phyloP scores from a whole-genome alignment of 768 basidiomycete species.

The Termitomyces sp. region DNA sequence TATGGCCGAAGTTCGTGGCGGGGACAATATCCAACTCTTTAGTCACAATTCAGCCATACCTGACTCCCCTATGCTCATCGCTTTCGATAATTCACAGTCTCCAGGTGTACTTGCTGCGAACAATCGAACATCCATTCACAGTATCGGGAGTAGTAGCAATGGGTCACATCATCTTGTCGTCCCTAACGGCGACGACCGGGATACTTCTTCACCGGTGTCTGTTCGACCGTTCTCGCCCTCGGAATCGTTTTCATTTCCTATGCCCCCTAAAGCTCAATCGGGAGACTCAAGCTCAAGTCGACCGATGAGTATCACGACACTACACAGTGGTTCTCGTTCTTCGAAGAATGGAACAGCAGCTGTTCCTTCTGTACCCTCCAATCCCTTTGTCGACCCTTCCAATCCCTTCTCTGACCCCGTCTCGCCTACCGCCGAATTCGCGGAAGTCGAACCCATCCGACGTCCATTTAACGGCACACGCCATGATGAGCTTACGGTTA shows the following conservation, averaged over 20 bases:
- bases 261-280: constrained; percentile 38
- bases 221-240: constrained; percentile 63
- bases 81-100: constrained; percentile 21
- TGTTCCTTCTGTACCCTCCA: constrained; percentile 9
- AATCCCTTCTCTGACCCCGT: constrained; percentile 31
- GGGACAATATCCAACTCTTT: constrained; percentile 6
- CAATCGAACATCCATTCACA: constrained; percentile 33
- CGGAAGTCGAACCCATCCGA: constrained; percentile 41
- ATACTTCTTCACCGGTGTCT: constrained; percentile 45
- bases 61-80: constrained; percentile 25
- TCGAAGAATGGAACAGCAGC: constrained; percentile 8
- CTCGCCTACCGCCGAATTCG: constrained; percentile 22
- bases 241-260: constrained; percentile 66
- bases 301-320: constrained; percentile 15
- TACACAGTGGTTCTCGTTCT: background rate
- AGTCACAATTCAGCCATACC: constrained; percentile 6
- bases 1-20: constrained; percentile 47
- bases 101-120: constrained; percentile 5
- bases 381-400: constrained; percentile 24
- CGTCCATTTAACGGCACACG: constrained; percentile 53
- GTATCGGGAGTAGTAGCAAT: constrained; percentile 28
- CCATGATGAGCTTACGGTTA: constrained; percentile 54
- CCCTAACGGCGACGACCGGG: constrained; percentile 16
- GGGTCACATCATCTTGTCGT: constrained; percentile 38
- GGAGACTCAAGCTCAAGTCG: constrained; percentile 17